Conservation (phyloP, 108 stramenopile species). For the Nannochloropsis oceanica region DNA sequence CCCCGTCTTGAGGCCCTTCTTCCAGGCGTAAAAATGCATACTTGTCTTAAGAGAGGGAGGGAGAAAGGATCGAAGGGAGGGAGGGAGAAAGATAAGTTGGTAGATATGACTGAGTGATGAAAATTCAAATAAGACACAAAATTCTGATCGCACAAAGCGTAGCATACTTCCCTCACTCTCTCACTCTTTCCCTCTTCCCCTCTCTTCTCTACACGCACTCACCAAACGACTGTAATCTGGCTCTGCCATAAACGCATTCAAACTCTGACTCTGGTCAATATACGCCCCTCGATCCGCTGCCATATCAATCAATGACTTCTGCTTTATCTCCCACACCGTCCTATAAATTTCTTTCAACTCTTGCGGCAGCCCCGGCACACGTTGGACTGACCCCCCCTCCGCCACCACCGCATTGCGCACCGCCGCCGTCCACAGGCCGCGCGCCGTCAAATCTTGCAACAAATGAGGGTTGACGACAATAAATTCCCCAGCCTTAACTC, state of each 20-base stretch:
- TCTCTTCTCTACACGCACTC: constrained; percentile 33
- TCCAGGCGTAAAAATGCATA: constrained; percentile 98
- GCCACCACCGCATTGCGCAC: constrained; percentile 93
- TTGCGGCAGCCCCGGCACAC: constrained; percentile 72
- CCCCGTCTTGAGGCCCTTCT: constrained; percentile 95
- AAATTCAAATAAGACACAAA: no score
- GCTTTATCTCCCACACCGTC: constrained; percentile 99
- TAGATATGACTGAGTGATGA: no score
- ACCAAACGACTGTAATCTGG: constrained; percentile 2
- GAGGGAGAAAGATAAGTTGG: no score
- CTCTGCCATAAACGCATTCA: constrained; percentile 20
- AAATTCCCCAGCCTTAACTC: constrained; percentile 97
- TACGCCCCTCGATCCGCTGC: constrained; percentile 96
- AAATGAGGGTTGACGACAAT: constrained; percentile 97
- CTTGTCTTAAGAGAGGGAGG: constrained; percentile 43
- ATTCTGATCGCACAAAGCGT: no score
- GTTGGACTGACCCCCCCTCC: constrained; percentile 86
- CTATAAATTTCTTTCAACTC: constrained; percentile 86
- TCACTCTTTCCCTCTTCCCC: background rate
- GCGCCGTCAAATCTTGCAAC: constrained; percentile 75
- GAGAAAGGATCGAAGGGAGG: no score
- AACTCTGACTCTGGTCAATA: constrained; percentile 89
- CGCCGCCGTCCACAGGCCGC: constrained; percentile 85
- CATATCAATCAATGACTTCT: constrained; percentile 83
- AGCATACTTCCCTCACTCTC: no score